phyloP scores from a whole-genome alignment of 1,284 basidiomycete genomes.

The Trametes pubescens region DNA sequence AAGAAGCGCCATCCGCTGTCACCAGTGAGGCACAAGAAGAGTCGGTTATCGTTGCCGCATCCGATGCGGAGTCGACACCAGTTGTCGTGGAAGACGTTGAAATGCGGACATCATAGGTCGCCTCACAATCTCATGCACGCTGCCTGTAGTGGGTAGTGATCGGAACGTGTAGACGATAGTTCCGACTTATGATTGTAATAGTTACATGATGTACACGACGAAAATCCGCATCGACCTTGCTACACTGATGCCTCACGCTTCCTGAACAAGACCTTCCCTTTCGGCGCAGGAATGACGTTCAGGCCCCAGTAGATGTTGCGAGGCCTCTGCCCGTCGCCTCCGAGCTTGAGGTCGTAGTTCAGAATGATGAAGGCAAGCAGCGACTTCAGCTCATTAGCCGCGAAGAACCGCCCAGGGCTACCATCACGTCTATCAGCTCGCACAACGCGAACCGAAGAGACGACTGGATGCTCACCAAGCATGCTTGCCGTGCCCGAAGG shows the following conservation, averaged over 20 bases:
- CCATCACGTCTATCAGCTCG: background rate
- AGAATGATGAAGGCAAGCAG: conserved; percentile 53
- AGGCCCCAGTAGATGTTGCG: conserved; percentile 14
- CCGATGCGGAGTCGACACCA: conserved; percentile 6
- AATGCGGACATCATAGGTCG: conserved; percentile 30
- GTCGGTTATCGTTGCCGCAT: conserved; percentile 2
- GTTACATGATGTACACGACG: conserved; percentile 3
- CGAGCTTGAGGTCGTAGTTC: conserved; percentile 56
- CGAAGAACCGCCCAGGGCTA: conserved; percentile 57
- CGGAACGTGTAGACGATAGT: background rate
- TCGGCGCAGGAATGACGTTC: conserved; percentile 12
- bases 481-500: conserved; percentile 54
- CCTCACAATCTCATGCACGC: too few species aligned
- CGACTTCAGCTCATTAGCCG: conserved; percentile 53
- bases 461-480: conserved; percentile 47
- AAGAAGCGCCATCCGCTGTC: too few species aligned
- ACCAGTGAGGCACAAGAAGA: conserved; percentile 2
- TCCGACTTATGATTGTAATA: background rate
- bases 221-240: background rate
- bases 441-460: background rate
- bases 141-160: background rate
- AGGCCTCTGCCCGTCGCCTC: conserved; percentile 41
- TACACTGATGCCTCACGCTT: conserved; percentile 13
- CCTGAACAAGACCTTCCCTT: conserved; percentile 22
- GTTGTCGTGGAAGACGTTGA: conserved; percentile 19